Conservation (phyloP, 176 grass and related monocot genomes). For the Alloteropsis semialata region DNA sequence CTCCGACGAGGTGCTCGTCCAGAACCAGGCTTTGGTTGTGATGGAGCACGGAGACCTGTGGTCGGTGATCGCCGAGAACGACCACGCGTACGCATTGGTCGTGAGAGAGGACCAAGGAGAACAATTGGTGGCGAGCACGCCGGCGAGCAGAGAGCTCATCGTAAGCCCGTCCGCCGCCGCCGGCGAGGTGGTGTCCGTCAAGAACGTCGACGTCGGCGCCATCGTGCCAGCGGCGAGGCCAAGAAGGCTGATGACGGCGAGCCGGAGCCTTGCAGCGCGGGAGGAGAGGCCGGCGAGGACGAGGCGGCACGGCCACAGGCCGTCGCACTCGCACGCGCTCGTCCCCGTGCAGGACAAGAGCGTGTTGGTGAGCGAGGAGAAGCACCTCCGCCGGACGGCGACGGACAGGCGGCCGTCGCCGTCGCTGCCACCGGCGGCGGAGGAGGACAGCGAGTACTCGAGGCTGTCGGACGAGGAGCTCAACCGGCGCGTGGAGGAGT, state of each 20-base stretch:
- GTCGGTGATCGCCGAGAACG: neutral
- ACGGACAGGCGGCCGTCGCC: conserved; percentile 19
- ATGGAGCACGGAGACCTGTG: neutral
- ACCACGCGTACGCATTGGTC: conserved; percentile 35
- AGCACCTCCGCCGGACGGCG: conserved; percentile 34
- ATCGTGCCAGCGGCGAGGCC: neutral
- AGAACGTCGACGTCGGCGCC: neutral
- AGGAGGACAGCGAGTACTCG: conserved; percentile 54
- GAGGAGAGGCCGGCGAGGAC: conserved; percentile 10
- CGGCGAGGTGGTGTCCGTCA: neutral
- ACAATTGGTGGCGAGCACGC: neutral
- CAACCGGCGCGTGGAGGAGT: conserved; percentile 79
- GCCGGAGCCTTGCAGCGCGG: conserved; percentile 11
- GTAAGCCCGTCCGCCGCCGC: neutral
- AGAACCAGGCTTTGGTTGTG: neutral
- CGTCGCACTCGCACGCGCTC: conserved; percentile 41
- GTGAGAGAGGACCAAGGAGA: neutral
- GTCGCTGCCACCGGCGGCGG: neutral
- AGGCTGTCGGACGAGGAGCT: conserved; percentile 86
- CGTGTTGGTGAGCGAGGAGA: conserved; percentile 36
- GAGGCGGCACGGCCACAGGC: neutral
- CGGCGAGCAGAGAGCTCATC: neutral
- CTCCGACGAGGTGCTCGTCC: neutral
- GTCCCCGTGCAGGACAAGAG: conserved; percentile 43
- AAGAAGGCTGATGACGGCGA: neutral